Base-by-base conservation (phyloP, 83 land plant genomes). In the Picea abies region DNA sequence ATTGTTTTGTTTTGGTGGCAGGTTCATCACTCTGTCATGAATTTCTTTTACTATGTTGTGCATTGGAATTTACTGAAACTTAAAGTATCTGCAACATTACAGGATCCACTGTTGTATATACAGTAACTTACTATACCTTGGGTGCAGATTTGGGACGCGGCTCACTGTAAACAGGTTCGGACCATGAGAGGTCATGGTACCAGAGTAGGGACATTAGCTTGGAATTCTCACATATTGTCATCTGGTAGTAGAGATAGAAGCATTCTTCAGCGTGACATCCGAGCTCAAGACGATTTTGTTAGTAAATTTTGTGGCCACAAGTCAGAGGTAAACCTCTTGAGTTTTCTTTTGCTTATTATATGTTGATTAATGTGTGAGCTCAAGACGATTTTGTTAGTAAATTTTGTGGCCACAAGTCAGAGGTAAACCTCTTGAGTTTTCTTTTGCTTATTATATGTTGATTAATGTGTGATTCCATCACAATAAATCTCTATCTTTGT, bases 161-260 rank as follows among this genome's bases (percentile, higher is more conserved):
- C 93, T 58, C 92, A 91, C 16, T 94, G 99, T 87, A 98, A 92
- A 78, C 93, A 84, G 81, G 90, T 98, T 32, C 75, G 99, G 80
- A 94, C 89, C 23, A 90, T 98, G 96, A 90, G 86, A 10, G 99
- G 99, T 0, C 99, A 96, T 90, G 93, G 91, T 65, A 95, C 96
- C 56, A 90, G 99, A 83, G 92, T 96, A 52, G 99, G 99, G 1
- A 95, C 95, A 7, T 78, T 98, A 79, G 98, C 99, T 61, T 98
- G 99, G 99, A 91, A 88, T 83, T 96, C 99, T 1, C 89, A 95
- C 82, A 88, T 93, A n/a, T 82, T 98, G 70, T 86, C 99, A 29
- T 98, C 99, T 58, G 99, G 99, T 76, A 98, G 99, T 80, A 94
- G 99, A 79, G 99, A 98, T 84, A 82, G 95, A 2, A 93, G 87